phyloP scores from a whole-genome alignment of 2,329 filamentous ascomycete genomes.

The Arthrobotrys entomopaga region DNA sequence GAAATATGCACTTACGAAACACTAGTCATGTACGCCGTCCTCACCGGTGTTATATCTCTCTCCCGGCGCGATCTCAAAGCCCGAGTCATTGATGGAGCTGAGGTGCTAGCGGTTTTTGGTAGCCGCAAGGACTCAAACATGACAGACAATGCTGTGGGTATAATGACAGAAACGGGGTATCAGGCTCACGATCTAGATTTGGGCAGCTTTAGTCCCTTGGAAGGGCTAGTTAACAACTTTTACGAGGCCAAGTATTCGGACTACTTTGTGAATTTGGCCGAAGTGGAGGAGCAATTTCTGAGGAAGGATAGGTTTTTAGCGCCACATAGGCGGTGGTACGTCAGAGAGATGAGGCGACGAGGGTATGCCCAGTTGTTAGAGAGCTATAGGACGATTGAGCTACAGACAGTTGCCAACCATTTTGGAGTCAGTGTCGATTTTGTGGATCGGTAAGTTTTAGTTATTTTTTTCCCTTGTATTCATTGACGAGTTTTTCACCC shows the following conservation, averaged over 20 bases:
- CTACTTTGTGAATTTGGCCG: constrained; percentile 89
- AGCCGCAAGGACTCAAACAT: constrained; percentile 83
- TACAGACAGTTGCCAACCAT: constrained; percentile 95
- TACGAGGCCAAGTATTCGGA: constrained; percentile 94
- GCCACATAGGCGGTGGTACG: constrained; percentile 97
- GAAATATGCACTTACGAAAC: constrained; percentile 97
- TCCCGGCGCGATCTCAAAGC: constrained; percentile 99
- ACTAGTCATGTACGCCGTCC: constrained; percentile 92
- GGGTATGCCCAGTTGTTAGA: constrained; percentile 97
- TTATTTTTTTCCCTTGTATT: constrained; percentile 32
- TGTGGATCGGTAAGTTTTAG: constrained; percentile 79
- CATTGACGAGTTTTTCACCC: no score
- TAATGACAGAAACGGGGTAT: constrained; percentile 67
- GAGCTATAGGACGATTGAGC: constrained; percentile 95
- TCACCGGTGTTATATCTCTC: constrained; percentile 91
- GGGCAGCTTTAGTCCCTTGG: constrained; percentile 80
- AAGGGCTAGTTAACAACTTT: constrained; percentile 86
- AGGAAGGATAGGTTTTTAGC: constrained; percentile 93
- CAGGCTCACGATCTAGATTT: constrained; percentile 82
- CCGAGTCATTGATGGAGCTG: constrained; percentile 96
- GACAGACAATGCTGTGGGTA: constrained; percentile 70
- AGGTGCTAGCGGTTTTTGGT: constrained; percentile 96
- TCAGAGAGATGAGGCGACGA: constrained; percentile 95
- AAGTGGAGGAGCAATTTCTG: constrained; percentile 92
- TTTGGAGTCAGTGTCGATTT: constrained; percentile 98